Conservation (phyloP, 495 filamentous ascomycete genomes). For the Tetracladium marchalianum region DNA sequence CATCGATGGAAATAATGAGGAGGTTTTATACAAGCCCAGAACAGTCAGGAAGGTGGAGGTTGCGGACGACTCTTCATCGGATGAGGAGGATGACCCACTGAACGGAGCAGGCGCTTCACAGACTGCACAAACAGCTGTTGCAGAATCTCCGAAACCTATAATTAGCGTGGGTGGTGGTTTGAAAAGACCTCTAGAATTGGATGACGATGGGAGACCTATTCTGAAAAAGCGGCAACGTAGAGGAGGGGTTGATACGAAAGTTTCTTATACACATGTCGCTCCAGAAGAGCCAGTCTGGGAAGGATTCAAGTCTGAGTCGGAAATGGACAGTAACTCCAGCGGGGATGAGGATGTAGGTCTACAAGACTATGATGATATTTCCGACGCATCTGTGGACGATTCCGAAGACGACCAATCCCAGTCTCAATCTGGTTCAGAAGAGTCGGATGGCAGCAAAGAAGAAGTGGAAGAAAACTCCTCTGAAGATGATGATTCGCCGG, state of each 20-base stretch:
- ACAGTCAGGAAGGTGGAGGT: conserved; percentile 9
- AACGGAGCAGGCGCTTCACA: neutral
- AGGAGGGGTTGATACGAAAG: conserved; percentile 39
- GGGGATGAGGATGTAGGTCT: neutral
- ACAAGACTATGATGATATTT: conserved; percentile 10
- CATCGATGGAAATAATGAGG: conserved; percentile 27
- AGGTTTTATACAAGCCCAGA: conserved; percentile 33
- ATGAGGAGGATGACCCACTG: conserved; percentile 20
- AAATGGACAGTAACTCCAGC: conserved; percentile 11
- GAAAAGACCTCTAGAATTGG: conserved; percentile 75
- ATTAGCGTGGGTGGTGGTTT: conserved; percentile 61
- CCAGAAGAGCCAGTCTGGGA: conserved; percentile 45
- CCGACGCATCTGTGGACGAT: conserved; percentile 2
- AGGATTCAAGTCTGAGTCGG: conserved; percentile 43
- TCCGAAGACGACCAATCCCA: conserved; percentile 16
- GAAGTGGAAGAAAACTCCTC: conserved; percentile 18
- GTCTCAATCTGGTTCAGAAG: conserved; percentile 15
- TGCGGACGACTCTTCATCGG: neutral
- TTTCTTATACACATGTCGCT: conserved; percentile 23
- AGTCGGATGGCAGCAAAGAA: conserved; percentile 21
- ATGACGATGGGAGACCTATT: conserved; percentile 66
- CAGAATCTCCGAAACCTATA: conserved; percentile 8
- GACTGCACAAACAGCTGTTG: too few species aligned
- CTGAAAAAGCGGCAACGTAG: conserved; percentile 59
- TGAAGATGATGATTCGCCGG: conserved; percentile 21